phyloP scores from a whole-genome alignment of 352 stramenopile genomes.

The Phytophthora capsici region DNA sequence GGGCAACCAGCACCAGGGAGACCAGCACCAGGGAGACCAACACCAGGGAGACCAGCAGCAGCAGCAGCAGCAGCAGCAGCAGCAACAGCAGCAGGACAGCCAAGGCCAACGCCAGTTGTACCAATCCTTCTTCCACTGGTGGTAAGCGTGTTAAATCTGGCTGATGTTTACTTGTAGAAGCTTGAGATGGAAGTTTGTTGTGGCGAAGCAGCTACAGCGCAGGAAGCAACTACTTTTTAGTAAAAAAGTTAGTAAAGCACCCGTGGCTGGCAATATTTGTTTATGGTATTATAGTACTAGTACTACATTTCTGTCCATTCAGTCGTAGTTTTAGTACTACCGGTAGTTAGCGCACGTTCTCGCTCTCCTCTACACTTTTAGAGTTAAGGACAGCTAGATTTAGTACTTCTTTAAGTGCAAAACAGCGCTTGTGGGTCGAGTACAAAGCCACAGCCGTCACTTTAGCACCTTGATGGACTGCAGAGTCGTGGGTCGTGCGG shows the following conservation, averaged over 20 bases:
- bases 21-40: background rate
- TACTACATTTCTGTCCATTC: too few relatives aligned
- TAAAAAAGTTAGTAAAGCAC: background rate
- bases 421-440: constrained; percentile 81
- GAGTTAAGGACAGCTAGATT: constrained; percentile 75
- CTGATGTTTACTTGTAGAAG: too few relatives aligned
- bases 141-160: constrained; percentile 1
- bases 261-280: background rate
- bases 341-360: too few relatives aligned
- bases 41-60: background rate
- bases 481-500: constrained; percentile 80
- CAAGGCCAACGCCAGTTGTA: constrained; percentile 2
- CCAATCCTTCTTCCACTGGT: constrained; percentile 16
- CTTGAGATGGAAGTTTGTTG: background rate
- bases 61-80: too few relatives aligned
- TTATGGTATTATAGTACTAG: background rate
- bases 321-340: too few relatives aligned
- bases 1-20: background rate
- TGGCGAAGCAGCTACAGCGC: background rate
- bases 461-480: constrained; percentile 70
- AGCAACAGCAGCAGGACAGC: constrained; percentile 6
- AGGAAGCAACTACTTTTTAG: background rate
- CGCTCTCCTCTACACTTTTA: constrained; percentile 49
- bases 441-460: constrained; percentile 87
- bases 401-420: constrained; percentile 78